These are phyloP conservation scores for Oldenlandia corymbosa DNA, from an alignment of 257 asterid species.

Conservation along the genomic window DNA sequence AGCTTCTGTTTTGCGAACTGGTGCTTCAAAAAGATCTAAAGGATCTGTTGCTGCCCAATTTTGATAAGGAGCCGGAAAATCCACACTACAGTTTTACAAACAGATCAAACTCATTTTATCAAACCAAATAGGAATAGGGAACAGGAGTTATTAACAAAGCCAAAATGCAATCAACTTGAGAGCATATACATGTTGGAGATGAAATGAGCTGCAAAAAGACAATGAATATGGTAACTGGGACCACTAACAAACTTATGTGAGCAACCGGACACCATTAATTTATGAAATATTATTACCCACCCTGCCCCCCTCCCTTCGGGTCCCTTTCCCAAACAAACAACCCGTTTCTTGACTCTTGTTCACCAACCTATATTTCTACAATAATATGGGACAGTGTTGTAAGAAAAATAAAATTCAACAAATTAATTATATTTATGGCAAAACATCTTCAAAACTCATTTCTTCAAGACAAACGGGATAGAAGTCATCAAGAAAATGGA, in stretches of 20 bases:
- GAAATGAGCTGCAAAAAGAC: not conserved
- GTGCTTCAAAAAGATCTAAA: slow-evolving; percentile 77
- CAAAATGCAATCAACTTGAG: not conserved
- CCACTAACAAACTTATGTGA: not conserved
- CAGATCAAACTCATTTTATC: slow-evolving; percentile 13
- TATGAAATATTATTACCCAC: no score
- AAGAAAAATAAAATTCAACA: no score
- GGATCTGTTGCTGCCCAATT: slow-evolving; percentile 86
- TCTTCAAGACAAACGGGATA: no score
- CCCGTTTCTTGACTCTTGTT: no score
- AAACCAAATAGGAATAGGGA: not conserved
- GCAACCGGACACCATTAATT: not conserved
- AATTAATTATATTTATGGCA: no score
- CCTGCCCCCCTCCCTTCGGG: no score
- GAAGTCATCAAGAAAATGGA: slow-evolving; percentile 11
- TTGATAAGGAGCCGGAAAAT: slow-evolving; percentile 77
- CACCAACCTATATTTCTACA: no score
- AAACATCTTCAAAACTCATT: no score
- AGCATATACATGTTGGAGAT: not conserved
- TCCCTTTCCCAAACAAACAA: no score
- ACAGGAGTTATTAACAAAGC: not conserved
- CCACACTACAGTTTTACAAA: slow-evolving; percentile 59
- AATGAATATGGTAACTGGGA: not conserved
- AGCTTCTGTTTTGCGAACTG: slow-evolving; percentile 60
- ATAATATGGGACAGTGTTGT: no score